A percentile compares a stretch with the other conserved stretches of the same genome.
These are phyloP conservation scores for Microdochium bolleyi DNA, from an alignment of 2,329 filamentous ascomycete genomes.

Conservation along the genomic window DNA sequence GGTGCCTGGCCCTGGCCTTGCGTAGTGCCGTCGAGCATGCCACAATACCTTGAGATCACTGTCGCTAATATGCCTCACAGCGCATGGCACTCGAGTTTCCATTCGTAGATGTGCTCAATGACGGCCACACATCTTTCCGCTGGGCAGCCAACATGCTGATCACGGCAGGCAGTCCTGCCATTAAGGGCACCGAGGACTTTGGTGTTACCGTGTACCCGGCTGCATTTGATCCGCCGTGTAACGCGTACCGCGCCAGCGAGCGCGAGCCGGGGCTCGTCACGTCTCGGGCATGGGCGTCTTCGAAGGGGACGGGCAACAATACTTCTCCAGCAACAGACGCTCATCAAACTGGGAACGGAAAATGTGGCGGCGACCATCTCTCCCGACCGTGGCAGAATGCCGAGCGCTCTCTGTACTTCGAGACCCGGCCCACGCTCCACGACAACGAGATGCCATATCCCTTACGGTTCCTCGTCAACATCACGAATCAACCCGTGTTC, in stretches of 20 bases:
- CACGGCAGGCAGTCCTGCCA: constrained; percentile 30
- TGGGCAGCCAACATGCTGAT: constrained; percentile 40
- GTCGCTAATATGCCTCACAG: constrained; percentile 23
- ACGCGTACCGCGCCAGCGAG: constrained; percentile 32
- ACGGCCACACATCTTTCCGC: constrained; percentile 42
- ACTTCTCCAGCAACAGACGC: too few species aligned
- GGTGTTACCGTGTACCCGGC: constrained; percentile 33
- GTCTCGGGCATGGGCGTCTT: background rate
- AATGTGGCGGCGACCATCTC: constrained; percentile 7
- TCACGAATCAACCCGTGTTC: constrained; percentile 46
- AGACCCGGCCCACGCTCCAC: constrained; percentile 9
- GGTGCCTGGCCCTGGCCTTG: too few species aligned
- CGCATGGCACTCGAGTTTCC: constrained; percentile 45
- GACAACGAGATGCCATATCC: constrained; percentile 19
- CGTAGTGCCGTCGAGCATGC: too few species aligned
- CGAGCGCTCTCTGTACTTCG: constrained; percentile 19
- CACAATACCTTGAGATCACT: too few species aligned
- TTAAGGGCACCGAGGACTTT: constrained; percentile 35
- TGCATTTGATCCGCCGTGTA: constrained; percentile 35
- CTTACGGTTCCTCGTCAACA: constrained; percentile 35
- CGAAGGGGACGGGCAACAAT: too few species aligned
- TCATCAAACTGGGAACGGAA: constrained; percentile 2
- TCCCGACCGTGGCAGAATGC: constrained; percentile 8
- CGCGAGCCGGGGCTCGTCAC: constrained; percentile 7
- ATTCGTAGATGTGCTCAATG: constrained; percentile 43